phyloP scores from a whole-genome alignment of 2,329 filamentous ascomycete species.

The Pyricularia sp. region DNA sequence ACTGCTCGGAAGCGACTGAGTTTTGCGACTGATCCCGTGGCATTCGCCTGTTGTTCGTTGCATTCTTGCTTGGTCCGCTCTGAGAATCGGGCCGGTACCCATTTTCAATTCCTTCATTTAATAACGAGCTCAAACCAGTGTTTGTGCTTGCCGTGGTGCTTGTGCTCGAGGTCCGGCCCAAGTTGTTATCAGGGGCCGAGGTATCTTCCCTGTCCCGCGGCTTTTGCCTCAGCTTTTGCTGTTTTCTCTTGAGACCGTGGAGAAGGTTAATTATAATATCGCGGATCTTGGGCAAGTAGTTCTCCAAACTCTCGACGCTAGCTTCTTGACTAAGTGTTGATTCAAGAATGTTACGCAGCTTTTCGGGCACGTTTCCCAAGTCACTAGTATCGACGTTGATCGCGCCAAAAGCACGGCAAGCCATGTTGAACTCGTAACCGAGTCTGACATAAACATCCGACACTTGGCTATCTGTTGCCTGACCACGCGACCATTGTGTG shows the following conservation, averaged over 20 bases:
- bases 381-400: slow-evolving; percentile 95
- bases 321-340: slow-evolving; percentile 95
- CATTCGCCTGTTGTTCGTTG: slow-evolving; percentile 8
- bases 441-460: slow-evolving; percentile 96
- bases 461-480: slow-evolving; percentile 85
- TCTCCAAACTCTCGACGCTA: slow-evolving; percentile 82
- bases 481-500: slow-evolving; percentile 90
- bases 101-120: slow-evolving; percentile 46
- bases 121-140: slow-evolving; percentile 42
- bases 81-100: slow-evolving; percentile 31
- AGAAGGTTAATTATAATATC: slow-evolving; percentile 98
- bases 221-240: slow-evolving; percentile 67
- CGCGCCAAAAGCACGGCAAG: slow-evolving; percentile 87
- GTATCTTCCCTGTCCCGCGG: slow-evolving; percentile 39
- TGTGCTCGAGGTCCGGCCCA: slow-evolving; percentile 41
- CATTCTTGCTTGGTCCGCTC: slow-evolving; percentile 11
- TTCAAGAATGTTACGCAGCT: slow-evolving; percentile 80
- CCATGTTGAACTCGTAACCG: slow-evolving; percentile 98
- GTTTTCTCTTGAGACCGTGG: slow-evolving; percentile 92
- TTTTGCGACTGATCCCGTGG: slow-evolving; percentile 32
- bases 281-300: slow-evolving; percentile 83
- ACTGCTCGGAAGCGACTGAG: slow-evolving; percentile 44
- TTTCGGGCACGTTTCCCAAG: slow-evolving; percentile 86
- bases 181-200: slow-evolving; percentile 6
- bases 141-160: slow-evolving; percentile 44